These are phyloP conservation scores for Mariannaea sp. DNA, from an alignment of 2,329 filamentous ascomycete genomes.

Conservation along the genomic window DNA sequence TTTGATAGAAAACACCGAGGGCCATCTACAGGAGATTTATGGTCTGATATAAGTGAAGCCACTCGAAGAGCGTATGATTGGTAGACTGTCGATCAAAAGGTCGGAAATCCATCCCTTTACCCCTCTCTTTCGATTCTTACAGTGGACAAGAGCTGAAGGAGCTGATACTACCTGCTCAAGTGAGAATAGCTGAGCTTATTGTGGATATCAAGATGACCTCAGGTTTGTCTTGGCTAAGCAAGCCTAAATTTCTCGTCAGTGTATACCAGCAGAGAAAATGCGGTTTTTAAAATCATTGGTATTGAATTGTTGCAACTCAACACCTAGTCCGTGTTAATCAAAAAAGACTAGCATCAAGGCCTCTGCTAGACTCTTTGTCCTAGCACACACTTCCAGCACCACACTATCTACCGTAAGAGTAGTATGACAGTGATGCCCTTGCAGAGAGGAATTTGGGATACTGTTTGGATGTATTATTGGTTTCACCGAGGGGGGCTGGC, in stretches of 20 bases:
- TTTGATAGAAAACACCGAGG: no score
- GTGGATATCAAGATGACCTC: neutral
- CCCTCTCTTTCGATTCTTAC: no score
- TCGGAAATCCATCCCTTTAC: no score
- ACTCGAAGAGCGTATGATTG: no score
- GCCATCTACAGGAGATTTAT: no score
- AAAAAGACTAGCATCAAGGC: neutral
- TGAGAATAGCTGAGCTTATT: neutral
- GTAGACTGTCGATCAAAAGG: no score
- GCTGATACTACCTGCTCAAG: neutral
- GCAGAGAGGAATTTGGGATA: neutral
- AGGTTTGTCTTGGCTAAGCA: no score
- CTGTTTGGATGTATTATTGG: neutral
- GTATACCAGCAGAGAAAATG: neutral
- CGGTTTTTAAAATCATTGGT: neutral
- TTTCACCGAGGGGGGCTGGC: neutral
- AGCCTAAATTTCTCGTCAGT: neutral
- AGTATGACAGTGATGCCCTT: neutral
- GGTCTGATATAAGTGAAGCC: no score
- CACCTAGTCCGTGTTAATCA: neutral
- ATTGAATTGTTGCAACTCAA: neutral
- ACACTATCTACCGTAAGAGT: neutral
- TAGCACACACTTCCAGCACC: neutral
- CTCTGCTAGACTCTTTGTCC: neutral
- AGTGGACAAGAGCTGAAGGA: neutral